Evolutionary conservation across 352 stramenopile genomes (phyloP), one percentile per base, ranked within the genome.

Genomic region (Peronosclerospora sorghi): DNA sequence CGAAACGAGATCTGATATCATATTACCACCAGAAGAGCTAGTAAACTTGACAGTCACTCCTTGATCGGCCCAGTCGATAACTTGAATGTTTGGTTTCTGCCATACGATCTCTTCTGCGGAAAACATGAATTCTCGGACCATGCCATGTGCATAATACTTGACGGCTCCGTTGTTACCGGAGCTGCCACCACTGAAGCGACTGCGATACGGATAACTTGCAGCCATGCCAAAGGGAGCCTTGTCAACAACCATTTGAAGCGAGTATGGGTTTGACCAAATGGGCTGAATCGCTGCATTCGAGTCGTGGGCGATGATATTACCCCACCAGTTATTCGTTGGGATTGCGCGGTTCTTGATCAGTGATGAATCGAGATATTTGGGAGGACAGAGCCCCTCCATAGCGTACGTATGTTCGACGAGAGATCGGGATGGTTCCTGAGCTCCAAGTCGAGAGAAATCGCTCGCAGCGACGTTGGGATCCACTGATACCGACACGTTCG

Each of bases 271-370:
- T 30, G 62, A 59, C 69, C 73, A 83, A 41, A 74, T 58, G 14
- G 70, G 59, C 37, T 83, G 64, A 13, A 69, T 60, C 28, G 37
- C 26, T 8, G 39, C 35, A 43, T 59, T 59, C 6, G 39, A 57
- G 34, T 69, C 54, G 34, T 72, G 41, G 7, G 59, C 68, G 41
- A 86, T 86, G 41, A 82, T 65, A 53, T 83, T 83, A 24, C 68
- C 69, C 69, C 69, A 82, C 70, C 73, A 86, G 36, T 75, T 71
- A 49, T 83, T 86, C 19, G 73, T 86, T 15, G 69, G 73, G 32
- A 86, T 78, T 21, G 73, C 60, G 15, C 68, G 68, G 28, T 59
- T 66, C 40, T 56, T 58, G 51, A 64, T 51, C 35, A 69, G 39
- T 1, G 62, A 60, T 4, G 52, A 30, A 37, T 76, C 59, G 28